phyloP scores from a whole-genome alignment of 768 basidiomycete genomes.

The Mycena galopus region DNA sequence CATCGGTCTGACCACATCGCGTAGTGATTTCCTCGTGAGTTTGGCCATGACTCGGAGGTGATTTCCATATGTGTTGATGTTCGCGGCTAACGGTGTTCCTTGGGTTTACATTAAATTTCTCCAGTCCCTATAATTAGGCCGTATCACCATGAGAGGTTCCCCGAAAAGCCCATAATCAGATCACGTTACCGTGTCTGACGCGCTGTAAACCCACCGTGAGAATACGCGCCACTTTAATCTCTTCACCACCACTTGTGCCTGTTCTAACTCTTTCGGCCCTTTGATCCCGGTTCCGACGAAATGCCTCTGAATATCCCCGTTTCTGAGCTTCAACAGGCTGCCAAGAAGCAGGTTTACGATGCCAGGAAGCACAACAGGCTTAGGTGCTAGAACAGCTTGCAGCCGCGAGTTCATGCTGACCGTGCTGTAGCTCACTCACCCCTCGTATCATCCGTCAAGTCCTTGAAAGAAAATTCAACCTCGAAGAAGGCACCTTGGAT shows the following conservation, averaged over 20 bases:
- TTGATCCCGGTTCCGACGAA: too few species aligned
- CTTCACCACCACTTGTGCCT: neutral
- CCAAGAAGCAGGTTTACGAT: constrained; percentile 6
- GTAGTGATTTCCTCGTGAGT: too few species aligned
- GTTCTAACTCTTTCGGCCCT: too few species aligned
- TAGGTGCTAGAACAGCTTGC: neutral
- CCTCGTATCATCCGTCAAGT: constrained; percentile 62
- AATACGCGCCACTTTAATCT: neutral
- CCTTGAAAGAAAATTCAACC: constrained; percentile 60
- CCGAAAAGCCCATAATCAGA: neutral
- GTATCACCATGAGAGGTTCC: too few species aligned
- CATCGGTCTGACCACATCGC: too few species aligned
- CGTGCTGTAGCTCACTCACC: constrained; percentile 55
- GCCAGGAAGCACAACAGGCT: constrained; percentile 12
- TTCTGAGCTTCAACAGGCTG: constrained; percentile 10
- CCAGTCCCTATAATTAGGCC: too few species aligned
- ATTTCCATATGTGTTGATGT: too few species aligned
- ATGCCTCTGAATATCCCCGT: neutral
- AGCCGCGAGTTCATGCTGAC: neutral
- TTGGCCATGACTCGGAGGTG: too few species aligned
- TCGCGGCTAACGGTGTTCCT: too few species aligned
- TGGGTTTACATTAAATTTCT: too few species aligned
- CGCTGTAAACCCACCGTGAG: too few species aligned
- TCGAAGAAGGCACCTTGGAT: constrained; percentile 61
- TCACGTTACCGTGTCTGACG: constrained; percentile 12